Conservation (phyloP, 75 land plant genomes). For the Adiantum capillusveneris region DNA sequence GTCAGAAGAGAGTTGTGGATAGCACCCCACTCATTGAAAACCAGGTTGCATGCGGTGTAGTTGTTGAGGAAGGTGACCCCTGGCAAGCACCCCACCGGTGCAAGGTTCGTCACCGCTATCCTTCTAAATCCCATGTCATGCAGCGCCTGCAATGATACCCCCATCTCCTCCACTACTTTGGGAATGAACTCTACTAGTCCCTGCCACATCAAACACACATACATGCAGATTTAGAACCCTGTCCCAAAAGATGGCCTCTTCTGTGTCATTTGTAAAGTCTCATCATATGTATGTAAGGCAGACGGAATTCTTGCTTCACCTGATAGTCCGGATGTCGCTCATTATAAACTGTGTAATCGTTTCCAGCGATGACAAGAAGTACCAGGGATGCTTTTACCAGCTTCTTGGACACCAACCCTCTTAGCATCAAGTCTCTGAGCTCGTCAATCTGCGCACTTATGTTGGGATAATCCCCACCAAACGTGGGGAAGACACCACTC, state of each 20-base stretch:
- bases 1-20: constrained; percentile 19
- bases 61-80: background rate
- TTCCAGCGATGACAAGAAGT: background rate
- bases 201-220: too few relatives aligned
- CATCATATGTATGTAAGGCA: too few relatives aligned
- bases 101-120: constrained; percentile 21
- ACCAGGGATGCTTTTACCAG: background rate
- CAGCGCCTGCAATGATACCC: constrained; percentile 10
- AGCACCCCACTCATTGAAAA: background rate
- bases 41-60: constrained; percentile 9
- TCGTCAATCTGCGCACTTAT: background rate
- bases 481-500: background rate
- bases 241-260: too few relatives aligned
- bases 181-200: background rate
- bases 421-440: background rate
- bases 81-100: constrained; percentile 32
- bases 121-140: constrained; percentile 14
- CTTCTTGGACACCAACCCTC: background rate
- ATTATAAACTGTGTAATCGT: background rate
- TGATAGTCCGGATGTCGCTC: background rate
- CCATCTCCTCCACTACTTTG: constrained; percentile 8
- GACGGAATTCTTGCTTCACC: too few relatives aligned
- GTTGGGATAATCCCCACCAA: background rate
- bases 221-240: too few relatives aligned
- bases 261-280: too few relatives aligned